Conservation (phyloP, 768 basidiomycete species). For the Amanita polypyramis region DNA sequence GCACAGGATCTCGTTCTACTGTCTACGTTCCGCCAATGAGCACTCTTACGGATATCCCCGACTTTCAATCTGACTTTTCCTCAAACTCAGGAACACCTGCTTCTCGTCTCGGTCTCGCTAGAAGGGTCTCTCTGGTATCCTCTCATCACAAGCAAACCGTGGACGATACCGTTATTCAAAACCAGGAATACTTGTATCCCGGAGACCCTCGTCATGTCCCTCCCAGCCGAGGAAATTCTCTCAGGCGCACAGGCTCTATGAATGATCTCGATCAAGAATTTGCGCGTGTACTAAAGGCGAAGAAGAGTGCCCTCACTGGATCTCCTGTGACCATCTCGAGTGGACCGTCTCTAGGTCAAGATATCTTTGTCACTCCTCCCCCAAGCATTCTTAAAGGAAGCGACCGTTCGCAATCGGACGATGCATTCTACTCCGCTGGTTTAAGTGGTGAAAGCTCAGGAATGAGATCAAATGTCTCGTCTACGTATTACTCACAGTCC, state of each 20-base stretch:
- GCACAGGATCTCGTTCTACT: slow-evolving; percentile 55
- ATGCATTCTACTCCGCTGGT: slow-evolving; percentile 30
- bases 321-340: slow-evolving; percentile 69
- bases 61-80: slow-evolving; percentile 31
- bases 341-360: slow-evolving; percentile 39
- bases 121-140: slow-evolving; percentile 36
- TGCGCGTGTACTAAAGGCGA: slow-evolving; percentile 25
- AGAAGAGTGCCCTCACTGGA: slow-evolving; percentile 31
- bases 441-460: slow-evolving; percentile 18
- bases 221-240: slow-evolving; percentile 37
- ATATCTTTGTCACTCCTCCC: slow-evolving; percentile 33
- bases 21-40: slow-evolving; percentile 72
- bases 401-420: slow-evolving; percentile 21
- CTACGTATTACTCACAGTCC: slow-evolving; percentile 27
- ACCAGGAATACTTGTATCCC: slow-evolving; percentile 57
- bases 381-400: slow-evolving; percentile 24
- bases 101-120: slow-evolving; percentile 15
- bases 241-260: slow-evolving; percentile 58
- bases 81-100: slow-evolving; percentile 12
- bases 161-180: slow-evolving; percentile 63
- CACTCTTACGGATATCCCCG: slow-evolving; percentile 60
- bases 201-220: slow-evolving; percentile 68
- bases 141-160: slow-evolving; percentile 57
- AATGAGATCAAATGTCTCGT: slow-evolving; percentile 21
- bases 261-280: slow-evolving; percentile 58